Evolutionary conservation across 2,329 filamentous ascomycete genomes (phyloP).

Genomic region (Ceratocystis ficicola): DNA sequence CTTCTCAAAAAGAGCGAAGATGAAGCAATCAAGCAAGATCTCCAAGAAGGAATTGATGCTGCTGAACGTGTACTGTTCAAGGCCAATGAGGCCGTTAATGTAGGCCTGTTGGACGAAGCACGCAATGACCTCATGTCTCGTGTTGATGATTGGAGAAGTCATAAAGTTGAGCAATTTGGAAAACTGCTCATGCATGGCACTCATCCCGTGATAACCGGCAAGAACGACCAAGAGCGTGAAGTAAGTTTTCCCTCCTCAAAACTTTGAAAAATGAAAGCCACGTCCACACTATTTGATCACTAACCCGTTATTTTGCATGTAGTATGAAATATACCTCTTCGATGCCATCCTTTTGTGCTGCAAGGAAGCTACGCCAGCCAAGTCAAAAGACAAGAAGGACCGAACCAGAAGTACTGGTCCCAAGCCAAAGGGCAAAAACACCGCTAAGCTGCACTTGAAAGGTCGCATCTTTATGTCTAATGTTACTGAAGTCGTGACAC

Average conservation of each 20-base stretch:
- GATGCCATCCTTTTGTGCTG: constrained; percentile 91
- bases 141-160: constrained; percentile 95
- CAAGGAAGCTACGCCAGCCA: constrained; percentile 83
- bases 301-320: constrained; percentile 22
- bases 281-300: constrained; percentile 8
- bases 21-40: constrained; percentile 56
- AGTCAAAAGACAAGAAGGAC: constrained; percentile 66
- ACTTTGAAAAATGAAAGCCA: background rate
- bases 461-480: constrained; percentile 99
- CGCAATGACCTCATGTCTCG: constrained; percentile 66
- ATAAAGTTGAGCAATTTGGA: constrained; percentile 82
- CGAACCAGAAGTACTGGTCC: constrained; percentile 45
- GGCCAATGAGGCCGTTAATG: constrained; percentile 83
- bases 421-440: constrained; percentile 47
- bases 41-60: constrained; percentile 64
- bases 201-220: constrained; percentile 80
- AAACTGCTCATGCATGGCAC: constrained; percentile 77
- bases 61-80: constrained; percentile 70
- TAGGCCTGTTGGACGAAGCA: constrained; percentile 72
- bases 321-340: constrained; percentile 98
- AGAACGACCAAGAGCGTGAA: constrained; percentile 84
- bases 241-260: constrained; percentile 38
- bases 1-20: constrained; percentile 75
- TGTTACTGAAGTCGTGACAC: constrained; percentile 82
- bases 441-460: constrained; percentile 82